Base-by-base conservation (phyloP, 805 yeast genomes). In the Nadsonia fulvescens region DNA sequence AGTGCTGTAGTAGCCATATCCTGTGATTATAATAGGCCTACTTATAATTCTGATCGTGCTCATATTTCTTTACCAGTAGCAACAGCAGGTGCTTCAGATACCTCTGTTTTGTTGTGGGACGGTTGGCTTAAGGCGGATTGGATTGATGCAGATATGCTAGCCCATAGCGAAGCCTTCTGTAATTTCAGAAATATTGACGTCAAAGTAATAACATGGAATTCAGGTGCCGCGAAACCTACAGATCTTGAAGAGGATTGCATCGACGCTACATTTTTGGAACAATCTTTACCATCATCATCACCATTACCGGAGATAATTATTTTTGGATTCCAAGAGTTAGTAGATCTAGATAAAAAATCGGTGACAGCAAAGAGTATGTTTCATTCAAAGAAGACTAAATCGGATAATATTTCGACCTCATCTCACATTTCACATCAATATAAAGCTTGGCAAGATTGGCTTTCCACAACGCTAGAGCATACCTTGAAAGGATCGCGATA, bases 241-340 rank as follows among this genome's bases (percentile, higher is more conserved):
- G 42, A 39, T 15, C 29, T 53, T 24, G 39, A 44, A 6, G 17
- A 30, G 2, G 31, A 35, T 16, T 18, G 27, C 8, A 30, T 24
- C 4, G 39, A 36, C 18, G 29, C 32, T 14, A 32, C 22, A 16
- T 46, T 39, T 33, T 30, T 39, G 27, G 9, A 17, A 17, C 20
- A 18, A 25, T 16, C 27, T 31, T 23, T 43, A 42, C 22, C 38
- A 40, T 22, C 39, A 44, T 8, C 39, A 48, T 11, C 33, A 48
- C 15, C n/a, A n/a, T n/a, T n/a, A n/a, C 66, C 76, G 18, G 94
- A 86, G 40, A 46, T 83, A 2, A 70, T 78, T 12, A 74, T 73
- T 1, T 58, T 89, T 34, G 96, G 94, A 2, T 55, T 89, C 19
- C 93, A 89, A 47, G 98, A 89, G 41, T 71, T 83, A 17, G 70